Conservation (phyloP, 108 stramenopile species). For the Discostella stelligeroides region DNA sequence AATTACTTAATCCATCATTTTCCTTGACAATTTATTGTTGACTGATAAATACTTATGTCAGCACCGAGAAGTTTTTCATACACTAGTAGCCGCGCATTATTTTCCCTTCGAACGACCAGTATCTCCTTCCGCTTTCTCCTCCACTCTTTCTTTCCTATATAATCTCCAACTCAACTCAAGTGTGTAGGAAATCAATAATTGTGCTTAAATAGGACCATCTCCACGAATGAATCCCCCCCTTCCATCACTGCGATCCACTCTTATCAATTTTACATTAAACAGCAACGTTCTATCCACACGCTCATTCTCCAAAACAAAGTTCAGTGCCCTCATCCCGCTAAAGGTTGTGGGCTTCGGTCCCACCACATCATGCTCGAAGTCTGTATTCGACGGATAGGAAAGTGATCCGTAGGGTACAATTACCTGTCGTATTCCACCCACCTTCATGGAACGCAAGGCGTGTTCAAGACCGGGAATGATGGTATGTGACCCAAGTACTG, state of each 20-base stretch:
- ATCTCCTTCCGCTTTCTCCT: too few relatives aligned
- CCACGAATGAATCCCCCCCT: constrained; percentile 76
- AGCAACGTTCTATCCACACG: constrained; percentile 89
- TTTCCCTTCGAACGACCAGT: too few relatives aligned
- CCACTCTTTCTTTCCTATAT: too few relatives aligned
- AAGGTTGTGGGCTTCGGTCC: constrained; percentile 94
- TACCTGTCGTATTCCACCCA: constrained; percentile 88
- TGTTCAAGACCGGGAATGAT: constrained; percentile 82
- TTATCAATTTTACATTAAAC: constrained; percentile 89
- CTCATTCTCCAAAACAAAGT: constrained; percentile 93
- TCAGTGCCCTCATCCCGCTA: constrained; percentile 84
- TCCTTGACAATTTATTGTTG: too few relatives aligned
- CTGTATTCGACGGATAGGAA: constrained; percentile 74
- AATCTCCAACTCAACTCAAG: too few relatives aligned
- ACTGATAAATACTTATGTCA: too few relatives aligned
- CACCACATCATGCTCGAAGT: constrained; percentile 74
- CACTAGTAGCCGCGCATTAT: too few relatives aligned
- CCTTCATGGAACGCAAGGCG: constrained; percentile 75
- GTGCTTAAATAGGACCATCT: too few relatives aligned
- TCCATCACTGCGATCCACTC: constrained; percentile 88
- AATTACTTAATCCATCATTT: too few relatives aligned
- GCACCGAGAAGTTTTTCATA: too few relatives aligned
- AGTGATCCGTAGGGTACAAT: constrained; percentile 83
- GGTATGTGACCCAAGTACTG: constrained; percentile 70
- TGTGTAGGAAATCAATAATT: too few relatives aligned